These are phyloP conservation scores for Suhomyces bokatorum DNA, from an alignment of 1,139 yeast genomes.

Conservation along the genomic window DNA sequence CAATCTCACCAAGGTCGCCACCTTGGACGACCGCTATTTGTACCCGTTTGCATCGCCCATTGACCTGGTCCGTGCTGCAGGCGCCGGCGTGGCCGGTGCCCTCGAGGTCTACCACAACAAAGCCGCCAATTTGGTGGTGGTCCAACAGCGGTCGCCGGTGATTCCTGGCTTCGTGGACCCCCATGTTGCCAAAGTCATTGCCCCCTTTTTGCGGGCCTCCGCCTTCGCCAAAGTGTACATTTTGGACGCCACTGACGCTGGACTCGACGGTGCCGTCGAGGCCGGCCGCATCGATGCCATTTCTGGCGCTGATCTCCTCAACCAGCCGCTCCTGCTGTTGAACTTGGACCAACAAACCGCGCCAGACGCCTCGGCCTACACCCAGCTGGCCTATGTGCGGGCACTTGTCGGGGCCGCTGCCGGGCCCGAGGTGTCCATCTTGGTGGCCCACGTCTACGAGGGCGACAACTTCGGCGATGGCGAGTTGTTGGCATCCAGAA, in stretches of 20 bases:
- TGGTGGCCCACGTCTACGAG: slow-evolving; percentile 69
- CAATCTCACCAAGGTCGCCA: slow-evolving; percentile 50
- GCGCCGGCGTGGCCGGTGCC: slow-evolving; percentile 53
- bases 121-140: slow-evolving; percentile 45
- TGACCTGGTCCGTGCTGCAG: slow-evolving; percentile 38
- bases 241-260: slow-evolving; percentile 74
- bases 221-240: slow-evolving; percentile 52
- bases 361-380: slow-evolving; percentile 8
- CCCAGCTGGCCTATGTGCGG: slow-evolving; percentile 9
- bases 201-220: slow-evolving; percentile 45
- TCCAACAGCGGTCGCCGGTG: slow-evolving; percentile 86
- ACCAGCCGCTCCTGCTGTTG: slow-evolving; percentile 33
- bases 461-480: slow-evolving; percentile 88
- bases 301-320: slow-evolving; percentile 36
- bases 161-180: slow-evolving; percentile 59
- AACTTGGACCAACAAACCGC: slow-evolving; percentile 17
- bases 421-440: slow-evolving; percentile 20
- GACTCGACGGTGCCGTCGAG: slow-evolving; percentile 33
- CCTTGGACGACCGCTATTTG: slow-evolving; percentile 58
- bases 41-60: slow-evolving; percentile 86
- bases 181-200: slow-evolving; percentile 55
- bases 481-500: slow-evolving; percentile 47
- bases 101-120: slow-evolving; percentile 57
- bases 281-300: slow-evolving; percentile 32
- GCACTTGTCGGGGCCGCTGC: slow-evolving; percentile 3